phyloP scores from a whole-genome alignment of 345 rosid genomes.

The Raphanus raphanistrum region DNA sequence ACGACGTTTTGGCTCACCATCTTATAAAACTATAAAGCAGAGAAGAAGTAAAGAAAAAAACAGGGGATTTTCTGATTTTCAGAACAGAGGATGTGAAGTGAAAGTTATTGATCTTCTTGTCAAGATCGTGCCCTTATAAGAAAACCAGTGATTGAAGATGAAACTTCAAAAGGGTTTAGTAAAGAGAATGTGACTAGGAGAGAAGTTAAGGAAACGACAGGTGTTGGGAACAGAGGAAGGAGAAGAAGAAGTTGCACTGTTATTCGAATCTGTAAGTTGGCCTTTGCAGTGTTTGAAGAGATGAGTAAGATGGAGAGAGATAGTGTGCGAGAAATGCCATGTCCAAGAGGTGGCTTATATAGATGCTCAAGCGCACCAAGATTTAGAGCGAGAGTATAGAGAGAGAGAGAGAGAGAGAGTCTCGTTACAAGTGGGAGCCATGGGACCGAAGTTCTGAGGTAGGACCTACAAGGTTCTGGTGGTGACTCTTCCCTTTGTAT shows the following conservation, averaged over 20 bases:
- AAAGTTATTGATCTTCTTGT: not conserved
- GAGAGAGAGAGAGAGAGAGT: constrained; percentile 15
- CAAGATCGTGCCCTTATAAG: not conserved
- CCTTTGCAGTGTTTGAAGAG: constrained; percentile 23
- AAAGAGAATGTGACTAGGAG: not conserved
- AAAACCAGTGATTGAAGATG: not conserved
- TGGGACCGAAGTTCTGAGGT: constrained; percentile 28
- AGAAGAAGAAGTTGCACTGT: constrained; percentile 19
- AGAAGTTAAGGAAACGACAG: not conserved
- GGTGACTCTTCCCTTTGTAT: constrained; percentile 11
- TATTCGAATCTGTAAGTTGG: constrained; percentile 3
- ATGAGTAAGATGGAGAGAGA: constrained; percentile 3
- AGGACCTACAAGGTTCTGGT: constrained; percentile 18
- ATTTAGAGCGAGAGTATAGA: not conserved
- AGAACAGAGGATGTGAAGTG: not conserved
- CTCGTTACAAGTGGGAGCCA: constrained; percentile 31
- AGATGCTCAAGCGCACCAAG: constrained; percentile 16
- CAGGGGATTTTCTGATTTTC: not conserved
- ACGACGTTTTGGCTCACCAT: constrained; percentile 66
- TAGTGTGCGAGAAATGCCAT: constrained; percentile 26
- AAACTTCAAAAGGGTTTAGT: not conserved
- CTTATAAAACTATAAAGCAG: not conserved
- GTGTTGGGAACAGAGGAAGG: not conserved
- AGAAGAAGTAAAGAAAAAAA: not conserved
- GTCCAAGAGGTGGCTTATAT: constrained; percentile 32